These are phyloP conservation scores for Moricandia arvensis DNA, from an alignment of 345 rosid species.

Conservation along the genomic window DNA sequence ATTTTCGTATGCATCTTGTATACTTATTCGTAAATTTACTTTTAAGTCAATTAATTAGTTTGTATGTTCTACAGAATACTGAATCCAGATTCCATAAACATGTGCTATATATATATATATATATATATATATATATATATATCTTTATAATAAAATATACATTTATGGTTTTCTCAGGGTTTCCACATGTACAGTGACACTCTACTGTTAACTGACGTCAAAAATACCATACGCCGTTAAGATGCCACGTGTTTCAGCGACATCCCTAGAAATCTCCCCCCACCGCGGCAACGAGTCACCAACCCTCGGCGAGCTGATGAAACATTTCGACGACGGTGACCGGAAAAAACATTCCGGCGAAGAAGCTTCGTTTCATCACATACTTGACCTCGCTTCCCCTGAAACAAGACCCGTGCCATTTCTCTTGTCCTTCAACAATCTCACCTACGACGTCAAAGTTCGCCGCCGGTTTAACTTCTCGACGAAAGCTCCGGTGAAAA, in stretches of 20 bases:
- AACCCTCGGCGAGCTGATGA: slow-evolving; percentile 68
- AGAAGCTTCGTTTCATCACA: slow-evolving; percentile 55
- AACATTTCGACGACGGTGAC: slow-evolving; percentile 50
- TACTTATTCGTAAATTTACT: too few species aligned
- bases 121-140: too few species aligned
- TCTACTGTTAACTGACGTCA: not conserved
- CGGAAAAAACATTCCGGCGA: slow-evolving; percentile 50
- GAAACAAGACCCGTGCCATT: slow-evolving; percentile 50
- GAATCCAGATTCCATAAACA: slow-evolving; percentile 2
- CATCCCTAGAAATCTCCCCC: not conserved
- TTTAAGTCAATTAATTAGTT: not conserved
- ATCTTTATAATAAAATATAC: not conserved
- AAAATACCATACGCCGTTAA: not conserved
- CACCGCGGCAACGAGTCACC: slow-evolving; percentile 29
- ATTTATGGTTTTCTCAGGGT: slow-evolving; percentile 6
- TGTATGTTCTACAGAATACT: not conserved
- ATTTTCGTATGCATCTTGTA: not conserved
- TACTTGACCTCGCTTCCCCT: slow-evolving; percentile 39
- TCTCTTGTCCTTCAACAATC: slow-evolving; percentile 66
- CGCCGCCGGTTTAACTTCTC: slow-evolving; percentile 46
- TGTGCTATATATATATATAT: too few species aligned
- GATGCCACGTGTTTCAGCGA: slow-evolving; percentile 34
- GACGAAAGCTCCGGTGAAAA: slow-evolving; percentile 49
- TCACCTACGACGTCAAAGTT: slow-evolving; percentile 58
- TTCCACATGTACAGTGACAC: not conserved